Conservation (phyloP, 306 rosid species). For the Begonia fuchsioides region DNA sequence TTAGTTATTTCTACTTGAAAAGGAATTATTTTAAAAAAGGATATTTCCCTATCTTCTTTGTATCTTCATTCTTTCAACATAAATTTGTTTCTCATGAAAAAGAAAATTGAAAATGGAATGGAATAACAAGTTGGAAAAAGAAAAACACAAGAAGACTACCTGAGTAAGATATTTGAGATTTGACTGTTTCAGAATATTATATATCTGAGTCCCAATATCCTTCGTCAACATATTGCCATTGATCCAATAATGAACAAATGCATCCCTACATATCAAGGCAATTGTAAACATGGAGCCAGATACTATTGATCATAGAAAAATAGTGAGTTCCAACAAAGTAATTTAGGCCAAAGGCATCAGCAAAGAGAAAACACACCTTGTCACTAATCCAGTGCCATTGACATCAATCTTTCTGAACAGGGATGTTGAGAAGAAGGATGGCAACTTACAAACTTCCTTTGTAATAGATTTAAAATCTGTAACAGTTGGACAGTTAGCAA, state of each 20-base stretch:
- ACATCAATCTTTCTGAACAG: constrained; percentile 76
- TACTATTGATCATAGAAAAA: background rate
- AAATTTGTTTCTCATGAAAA: background rate
- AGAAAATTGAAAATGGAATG: constrained; percentile 8
- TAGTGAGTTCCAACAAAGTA: too few species aligned
- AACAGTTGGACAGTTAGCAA: constrained; percentile 21
- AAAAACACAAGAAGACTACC: constrained; percentile 29
- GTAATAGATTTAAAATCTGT: constrained; percentile 74
- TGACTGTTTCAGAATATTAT: constrained; percentile 67
- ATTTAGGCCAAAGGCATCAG: too few species aligned
- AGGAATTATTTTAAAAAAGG: too few species aligned
- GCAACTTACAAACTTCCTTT: constrained; percentile 95
- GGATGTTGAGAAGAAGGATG: constrained; percentile 68
- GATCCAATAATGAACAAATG: constrained; percentile 81
- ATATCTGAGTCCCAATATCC: constrained; percentile 84
- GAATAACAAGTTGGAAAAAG: constrained; percentile 2
- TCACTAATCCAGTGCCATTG: constrained; percentile 58
- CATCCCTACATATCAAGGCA: constrained; percentile 31
- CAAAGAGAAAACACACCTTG: constrained; percentile 36
- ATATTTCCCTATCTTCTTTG: too few species aligned
- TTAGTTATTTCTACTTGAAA: too few species aligned
- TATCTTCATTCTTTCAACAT: background rate
- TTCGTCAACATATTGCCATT: constrained; percentile 67
- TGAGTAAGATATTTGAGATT: constrained; percentile 70
- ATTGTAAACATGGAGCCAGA: background rate